These are phyloP conservation scores for Chamaecyparis obtusa DNA, from an alignment of 75 land plant genomes.

Conservation along the genomic window DNA sequence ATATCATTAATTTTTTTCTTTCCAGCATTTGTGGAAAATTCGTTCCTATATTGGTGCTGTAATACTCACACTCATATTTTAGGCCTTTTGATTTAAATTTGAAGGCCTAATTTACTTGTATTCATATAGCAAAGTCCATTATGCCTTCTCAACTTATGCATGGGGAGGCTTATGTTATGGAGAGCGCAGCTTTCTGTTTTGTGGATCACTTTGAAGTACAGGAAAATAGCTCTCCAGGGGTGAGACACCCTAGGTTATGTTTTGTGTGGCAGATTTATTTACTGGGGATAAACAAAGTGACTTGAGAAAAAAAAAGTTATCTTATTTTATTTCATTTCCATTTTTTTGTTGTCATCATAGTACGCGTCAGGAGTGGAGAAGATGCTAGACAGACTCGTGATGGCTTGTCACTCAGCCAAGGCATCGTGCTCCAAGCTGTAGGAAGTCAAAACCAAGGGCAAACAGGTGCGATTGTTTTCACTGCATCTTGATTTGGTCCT, in stretches of 20 bases:
- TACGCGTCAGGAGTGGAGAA: not conserved
- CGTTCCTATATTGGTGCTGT: not conserved
- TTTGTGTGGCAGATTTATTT: not conserved
- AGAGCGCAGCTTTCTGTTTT: not conserved
- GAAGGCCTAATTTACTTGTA: not conserved
- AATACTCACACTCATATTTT: not conserved
- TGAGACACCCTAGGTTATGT: not conserved
- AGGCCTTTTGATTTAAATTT: not conserved
- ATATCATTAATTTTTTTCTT: too few relatives aligned
- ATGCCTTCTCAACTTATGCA: not conserved
- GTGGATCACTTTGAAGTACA: not conserved
- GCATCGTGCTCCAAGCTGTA: conserved; percentile 26
- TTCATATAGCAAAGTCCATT: not conserved
- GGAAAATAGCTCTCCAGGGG: not conserved
- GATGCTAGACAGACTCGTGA: conserved; percentile 26
- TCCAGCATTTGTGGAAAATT: not conserved
- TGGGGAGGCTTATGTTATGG: not conserved
- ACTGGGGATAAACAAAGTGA: not conserved
- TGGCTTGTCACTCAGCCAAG: conserved; percentile 22
- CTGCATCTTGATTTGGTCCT: conserved; percentile 67
- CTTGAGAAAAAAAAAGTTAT: too few relatives aligned
- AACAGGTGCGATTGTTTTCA: conserved; percentile 41
- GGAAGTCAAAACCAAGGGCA: conserved; percentile 21
- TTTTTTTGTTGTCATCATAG: not conserved
- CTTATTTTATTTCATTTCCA: not conserved